Percentiles rank a stretch among this genome's conserved stretches.
phyloP scores from a whole-genome alignment of 805 yeast genomes.

The Candida coleopterorum region DNA sequence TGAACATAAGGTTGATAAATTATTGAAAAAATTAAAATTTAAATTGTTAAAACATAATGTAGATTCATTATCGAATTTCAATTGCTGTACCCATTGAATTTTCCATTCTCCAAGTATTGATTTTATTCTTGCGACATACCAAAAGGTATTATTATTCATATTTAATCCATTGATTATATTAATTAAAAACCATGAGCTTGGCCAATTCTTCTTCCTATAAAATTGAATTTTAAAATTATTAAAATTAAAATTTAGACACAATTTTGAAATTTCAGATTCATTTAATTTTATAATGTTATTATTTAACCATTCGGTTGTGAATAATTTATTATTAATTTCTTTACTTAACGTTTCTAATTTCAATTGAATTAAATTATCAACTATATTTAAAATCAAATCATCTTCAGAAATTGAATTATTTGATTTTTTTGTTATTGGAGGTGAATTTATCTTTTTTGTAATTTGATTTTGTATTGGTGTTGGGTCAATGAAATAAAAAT shows the following conservation, averaged over 20 bases:
- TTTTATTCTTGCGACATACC: conserved; percentile 52
- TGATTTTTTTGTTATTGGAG: conserved; percentile 19
- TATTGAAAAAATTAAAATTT: conserved; percentile 30
- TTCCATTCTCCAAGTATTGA: conserved; percentile 51
- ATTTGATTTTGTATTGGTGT: conserved; percentile 29
- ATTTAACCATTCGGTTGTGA: conserved; percentile 67
- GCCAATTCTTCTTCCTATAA: conserved; percentile 51
- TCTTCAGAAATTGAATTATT: conserved; percentile 18
- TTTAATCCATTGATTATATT: conserved; percentile 35
- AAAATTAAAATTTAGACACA: conserved; percentile 15
- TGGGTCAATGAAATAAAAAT: conserved; percentile 37
- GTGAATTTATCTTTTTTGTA: conserved; percentile 27
- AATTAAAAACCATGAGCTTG: conserved; percentile 51
- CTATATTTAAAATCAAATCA: conserved; percentile 28
- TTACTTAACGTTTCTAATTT: conserved; percentile 45
- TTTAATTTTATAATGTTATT: conserved; percentile 49
- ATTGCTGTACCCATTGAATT: conserved; percentile 45
- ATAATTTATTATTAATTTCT: conserved; percentile 52
- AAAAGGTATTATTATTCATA: conserved; percentile 32
- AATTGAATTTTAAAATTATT: conserved; percentile 22
- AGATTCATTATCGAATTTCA: conserved; percentile 11
- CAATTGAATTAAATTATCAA: conserved; percentile 37
- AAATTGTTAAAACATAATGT: conserved; percentile 6
- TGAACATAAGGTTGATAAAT: conserved; percentile 40
- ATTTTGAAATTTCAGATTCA: conserved; percentile 41